Percentiles rank a stretch among this genome's conserved stretches.
phyloP scores from a whole-genome alignment of 2,329 filamentous ascomycete species.

The Talaromyces rugulosus region DNA sequence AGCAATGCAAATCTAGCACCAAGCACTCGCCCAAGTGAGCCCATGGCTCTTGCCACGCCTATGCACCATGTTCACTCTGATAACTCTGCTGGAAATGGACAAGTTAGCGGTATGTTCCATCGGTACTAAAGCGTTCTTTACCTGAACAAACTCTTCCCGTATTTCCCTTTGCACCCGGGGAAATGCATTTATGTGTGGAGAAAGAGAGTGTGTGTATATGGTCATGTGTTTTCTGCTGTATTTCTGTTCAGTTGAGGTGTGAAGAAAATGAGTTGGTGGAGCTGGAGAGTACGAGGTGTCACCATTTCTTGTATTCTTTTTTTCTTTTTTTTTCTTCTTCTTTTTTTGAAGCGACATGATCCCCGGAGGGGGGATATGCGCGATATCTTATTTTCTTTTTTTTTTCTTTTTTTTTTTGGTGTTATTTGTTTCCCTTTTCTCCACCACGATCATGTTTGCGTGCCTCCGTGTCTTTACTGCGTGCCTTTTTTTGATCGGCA shows the following conservation, averaged over 20 bases:
- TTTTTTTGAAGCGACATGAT: neutral
- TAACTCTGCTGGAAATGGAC: constrained; percentile 58
- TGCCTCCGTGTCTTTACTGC: neutral
- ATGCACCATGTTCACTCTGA: constrained; percentile 68
- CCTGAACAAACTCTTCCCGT: neutral
- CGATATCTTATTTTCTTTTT: constrained; percentile 13
- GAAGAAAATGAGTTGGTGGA: neutral
- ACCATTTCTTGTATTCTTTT: constrained; percentile 13
- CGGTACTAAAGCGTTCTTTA: constrained; percentile 52
- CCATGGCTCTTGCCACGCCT: constrained; percentile 61
- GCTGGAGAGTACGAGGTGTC: constrained; percentile 21
- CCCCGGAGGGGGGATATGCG: neutral
- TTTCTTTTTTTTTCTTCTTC: constrained; percentile 13
- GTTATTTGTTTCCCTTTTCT: constrained; percentile 11
- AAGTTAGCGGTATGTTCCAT: constrained; percentile 96
- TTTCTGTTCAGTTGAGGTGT: neutral
- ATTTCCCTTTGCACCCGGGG: neutral
- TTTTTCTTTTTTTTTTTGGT: constrained; percentile 14
- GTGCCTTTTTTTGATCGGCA: constrained; percentile 20
- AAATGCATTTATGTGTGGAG: neutral
- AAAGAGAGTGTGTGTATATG: constrained; percentile 1
- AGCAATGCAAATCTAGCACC: constrained; percentile 2
- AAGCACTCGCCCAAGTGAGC: constrained; percentile 39
- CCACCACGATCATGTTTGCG: neutral
- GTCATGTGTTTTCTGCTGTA: neutral